Evolutionary conservation across 1,284 basidiomycete genomes (phyloP), one percentile per base, ranked within the genome.

Genomic region (Rhodotorula sp.): DNA sequence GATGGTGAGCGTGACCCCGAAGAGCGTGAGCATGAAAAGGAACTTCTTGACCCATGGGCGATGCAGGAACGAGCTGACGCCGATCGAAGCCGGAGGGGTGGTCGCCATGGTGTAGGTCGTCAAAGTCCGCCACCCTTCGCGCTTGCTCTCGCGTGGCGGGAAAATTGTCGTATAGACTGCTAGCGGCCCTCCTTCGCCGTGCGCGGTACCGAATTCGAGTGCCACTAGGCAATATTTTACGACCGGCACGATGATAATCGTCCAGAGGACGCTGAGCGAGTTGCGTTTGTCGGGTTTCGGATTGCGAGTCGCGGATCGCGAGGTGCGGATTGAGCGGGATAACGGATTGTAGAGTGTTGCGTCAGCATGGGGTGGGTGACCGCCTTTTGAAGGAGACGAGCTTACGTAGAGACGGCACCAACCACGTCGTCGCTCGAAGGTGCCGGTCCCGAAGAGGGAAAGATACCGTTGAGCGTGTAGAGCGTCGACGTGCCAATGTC

Each of bases 181-280:
- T 74, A 89, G 89, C 0, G 75, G 73, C 12, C 88, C 87, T 84
- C 69, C 50, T 12, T 57, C 45, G 28, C 68, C 59, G 7, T 59
- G 34, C 3, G 34, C 48, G 28, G 64, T 66, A 0, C 87, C 87
- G 75, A 89, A 89, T 12, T 80, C 81, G 54, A 89, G 79, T 7
- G 85, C 84, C 54, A 88, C 84, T 61, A 86, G 73, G 31, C 86
- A 87, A 76, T 89, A 89, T 87, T 89, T 89, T 54, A 87, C 50
- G 52, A 89, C 77, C 18, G 87, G 87, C n/a, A 89, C 74, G 43
- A 89, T 80, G 0, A 86, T 86, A 56, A 90, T 78, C 2, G 87
- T 79, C 88, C 88, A 89, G 34, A 89, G 76, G 69, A 89, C 88
- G 38, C 63, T 56, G 55, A 43, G 38, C 38, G 38, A 43, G 38